phyloP scores from a whole-genome alignment of 148 eudicot species.

The Rhododendron williamsianum region DNA sequence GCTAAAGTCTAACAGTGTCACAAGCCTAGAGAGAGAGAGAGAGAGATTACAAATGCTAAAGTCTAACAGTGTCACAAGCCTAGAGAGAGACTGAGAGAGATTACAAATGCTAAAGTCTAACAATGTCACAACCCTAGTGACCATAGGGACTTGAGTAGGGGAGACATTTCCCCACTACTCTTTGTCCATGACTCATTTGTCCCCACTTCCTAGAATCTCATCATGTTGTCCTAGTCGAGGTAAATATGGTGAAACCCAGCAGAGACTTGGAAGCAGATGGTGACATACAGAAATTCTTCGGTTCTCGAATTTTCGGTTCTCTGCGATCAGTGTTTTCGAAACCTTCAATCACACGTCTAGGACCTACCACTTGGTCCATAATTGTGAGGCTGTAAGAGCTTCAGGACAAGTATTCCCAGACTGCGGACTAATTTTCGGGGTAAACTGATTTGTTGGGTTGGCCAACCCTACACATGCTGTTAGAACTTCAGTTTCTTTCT shows the following conservation, averaged over 20 bases:
- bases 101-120: conserved; percentile 31
- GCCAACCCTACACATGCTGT: background rate
- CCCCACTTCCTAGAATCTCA: background rate
- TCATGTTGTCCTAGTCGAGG: too few species aligned
- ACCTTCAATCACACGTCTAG: background rate
- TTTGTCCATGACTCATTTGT: background rate
- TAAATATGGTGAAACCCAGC: background rate
- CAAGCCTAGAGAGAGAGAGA: background rate
- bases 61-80: conserved; percentile 14
- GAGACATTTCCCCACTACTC: conserved; percentile 16
- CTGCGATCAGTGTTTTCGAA: background rate
- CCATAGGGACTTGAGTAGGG: conserved; percentile 9
- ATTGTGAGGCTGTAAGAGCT: background rate
- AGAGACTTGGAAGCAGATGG: background rate
- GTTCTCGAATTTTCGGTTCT: background rate
- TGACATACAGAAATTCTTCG: background rate
- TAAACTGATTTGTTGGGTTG: background rate
- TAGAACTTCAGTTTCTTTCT: conserved; percentile 5
- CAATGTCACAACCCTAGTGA: conserved; percentile 8
- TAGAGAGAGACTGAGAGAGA: conserved; percentile 2
- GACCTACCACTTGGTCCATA: background rate
- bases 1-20: conserved; percentile 16
- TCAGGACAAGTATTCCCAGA: background rate
- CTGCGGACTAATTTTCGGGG: background rate
- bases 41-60: conserved; percentile 29